Evolutionary conservation across 129 eudicot species (phyloP).

Genomic region (Smallanthus sonchifolius): DNA sequence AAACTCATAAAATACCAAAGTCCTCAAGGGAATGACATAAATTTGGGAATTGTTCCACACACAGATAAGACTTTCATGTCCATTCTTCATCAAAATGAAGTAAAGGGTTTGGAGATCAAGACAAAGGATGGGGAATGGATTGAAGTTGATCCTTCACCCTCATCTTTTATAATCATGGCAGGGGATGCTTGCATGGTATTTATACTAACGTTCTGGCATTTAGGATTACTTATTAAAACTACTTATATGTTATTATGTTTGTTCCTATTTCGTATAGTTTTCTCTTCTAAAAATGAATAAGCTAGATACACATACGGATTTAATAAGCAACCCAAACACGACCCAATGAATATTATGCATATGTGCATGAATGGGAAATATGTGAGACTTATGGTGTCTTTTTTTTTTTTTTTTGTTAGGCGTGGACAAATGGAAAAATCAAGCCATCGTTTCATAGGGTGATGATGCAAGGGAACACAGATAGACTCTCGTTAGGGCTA

Average conservation of each 20-base stretch:
- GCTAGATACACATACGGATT: too few relatives aligned
- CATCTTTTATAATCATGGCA: slow-evolving; percentile 55
- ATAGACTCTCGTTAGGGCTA: slow-evolving; percentile 46
- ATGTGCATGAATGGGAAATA: not conserved
- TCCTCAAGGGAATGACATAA: slow-evolving; percentile 27
- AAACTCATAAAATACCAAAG: slow-evolving; percentile 40
- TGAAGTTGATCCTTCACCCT: slow-evolving; percentile 45
- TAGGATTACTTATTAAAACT: too few relatives aligned
- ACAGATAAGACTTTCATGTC: slow-evolving; percentile 61
- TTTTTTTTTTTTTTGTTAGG: slow-evolving; percentile 21
- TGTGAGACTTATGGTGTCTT: not conserved
- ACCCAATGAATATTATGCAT: too few relatives aligned
- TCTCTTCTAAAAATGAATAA: too few relatives aligned
- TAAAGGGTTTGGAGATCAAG: slow-evolving; percentile 50
- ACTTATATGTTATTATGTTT: too few relatives aligned
- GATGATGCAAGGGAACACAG: slow-evolving; percentile 43
- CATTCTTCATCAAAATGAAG: slow-evolving; percentile 49
- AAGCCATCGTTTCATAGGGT: slow-evolving; percentile 50
- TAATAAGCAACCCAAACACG: too few relatives aligned
- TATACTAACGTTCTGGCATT: too few relatives aligned
- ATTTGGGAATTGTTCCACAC: slow-evolving; percentile 53
- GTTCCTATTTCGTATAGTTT: too few relatives aligned
- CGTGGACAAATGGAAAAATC: slow-evolving; percentile 66
- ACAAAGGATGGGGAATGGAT: slow-evolving; percentile 53
- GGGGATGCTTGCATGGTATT: slow-evolving; percentile 70